Evolutionary conservation across 192 early-diverging fungal genomes (phyloP), one percentile per base, ranked within the genome.

Genomic region (Linnemannia zychae): DNA sequence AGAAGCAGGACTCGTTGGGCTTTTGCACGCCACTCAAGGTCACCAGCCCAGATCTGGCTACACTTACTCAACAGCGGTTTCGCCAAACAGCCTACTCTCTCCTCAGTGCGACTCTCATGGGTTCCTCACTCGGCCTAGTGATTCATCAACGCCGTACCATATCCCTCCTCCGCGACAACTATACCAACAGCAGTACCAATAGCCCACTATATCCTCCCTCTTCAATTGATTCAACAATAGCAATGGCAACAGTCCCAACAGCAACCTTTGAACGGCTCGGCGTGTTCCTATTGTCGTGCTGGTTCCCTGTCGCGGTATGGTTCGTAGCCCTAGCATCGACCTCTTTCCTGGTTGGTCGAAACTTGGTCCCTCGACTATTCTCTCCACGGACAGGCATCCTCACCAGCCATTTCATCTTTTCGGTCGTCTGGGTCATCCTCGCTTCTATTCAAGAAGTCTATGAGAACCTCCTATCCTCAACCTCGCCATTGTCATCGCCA

Each of bases 81-180:
- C 50, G 36, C 57, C 66, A 76, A 20, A 67, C 70, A 15, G 68
- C 75, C 7, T 82, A 82, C 24, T 76, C 69, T 5, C 37, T 76
- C 48, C 49, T 46, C 11, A 52, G 69, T 9, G 75, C 80, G 2
- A 70, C 74, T 9, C 40, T 82, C 31, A 82, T 82, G 80, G 80
- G 80, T 40, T 71, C 80, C 11, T 82, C 80, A 0, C 57, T 82
- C 34, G 75, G 80, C 18, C 47, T 82, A 15, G 80, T 75, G 2
- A 60, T 72, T 47, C 52, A 37, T 36, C 80, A 82, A 36, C 65
- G 46, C 22, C 80, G 53, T 22, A 68, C 66, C 20, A 33, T 82
- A 33, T 48, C 17, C n/a, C 47, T 70, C 40, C 73, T 75, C 65
- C 17, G 57, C 68, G 22, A 47, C 60, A 2, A 47, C 44, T 2